These are phyloP conservation scores for Candida saitoana DNA, from an alignment of 805 yeast species.

Conservation along the genomic window DNA sequence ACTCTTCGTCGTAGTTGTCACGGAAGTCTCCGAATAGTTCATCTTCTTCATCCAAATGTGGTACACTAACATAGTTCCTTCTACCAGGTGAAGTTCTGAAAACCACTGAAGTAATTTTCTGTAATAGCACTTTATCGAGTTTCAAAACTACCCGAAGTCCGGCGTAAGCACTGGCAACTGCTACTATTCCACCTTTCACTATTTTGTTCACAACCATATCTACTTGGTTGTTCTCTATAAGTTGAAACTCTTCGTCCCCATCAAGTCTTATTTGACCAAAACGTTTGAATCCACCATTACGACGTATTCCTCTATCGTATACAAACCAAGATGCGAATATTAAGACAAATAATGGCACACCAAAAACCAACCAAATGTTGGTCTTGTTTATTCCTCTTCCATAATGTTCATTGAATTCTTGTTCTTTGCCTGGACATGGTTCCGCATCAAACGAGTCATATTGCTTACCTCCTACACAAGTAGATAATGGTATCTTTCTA, in stretches of 20 bases:
- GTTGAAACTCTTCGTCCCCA: constrained; percentile 53
- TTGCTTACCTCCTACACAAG: constrained; percentile 77
- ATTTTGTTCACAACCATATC: constrained; percentile 58
- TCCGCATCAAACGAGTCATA: constrained; percentile 61
- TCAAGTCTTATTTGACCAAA: constrained; percentile 87
- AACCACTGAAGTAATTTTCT: constrained; percentile 23
- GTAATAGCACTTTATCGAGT: constrained; percentile 31
- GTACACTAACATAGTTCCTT: constrained; percentile 39
- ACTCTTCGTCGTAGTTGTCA: constrained; percentile 38
- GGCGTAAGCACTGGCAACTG: constrained; percentile 39
- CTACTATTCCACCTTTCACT: constrained; percentile 54
- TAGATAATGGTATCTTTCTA: constrained; percentile 76
- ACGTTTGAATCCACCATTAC: constrained; percentile 71
- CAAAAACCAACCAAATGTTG: constrained; percentile 48
- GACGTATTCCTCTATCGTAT: constrained; percentile 74
- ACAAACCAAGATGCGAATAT: constrained; percentile 60
- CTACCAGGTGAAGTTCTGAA: constrained; percentile 38
- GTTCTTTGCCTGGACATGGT: constrained; percentile 86
- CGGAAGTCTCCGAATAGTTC: constrained; percentile 39
- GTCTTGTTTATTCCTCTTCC: constrained; percentile 53
- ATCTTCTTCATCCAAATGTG: constrained; percentile 34
- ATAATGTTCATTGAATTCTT: constrained; percentile 53
- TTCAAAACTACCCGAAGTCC: constrained; percentile 29
- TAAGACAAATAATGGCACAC: constrained; percentile 55
- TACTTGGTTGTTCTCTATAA: constrained; percentile 58